A percentile compares a stretch with the other conserved stretches of the same genome.
Conservation (phyloP, 1,139 yeast genomes). For the Sugiyamaella neomexicana region DNA sequence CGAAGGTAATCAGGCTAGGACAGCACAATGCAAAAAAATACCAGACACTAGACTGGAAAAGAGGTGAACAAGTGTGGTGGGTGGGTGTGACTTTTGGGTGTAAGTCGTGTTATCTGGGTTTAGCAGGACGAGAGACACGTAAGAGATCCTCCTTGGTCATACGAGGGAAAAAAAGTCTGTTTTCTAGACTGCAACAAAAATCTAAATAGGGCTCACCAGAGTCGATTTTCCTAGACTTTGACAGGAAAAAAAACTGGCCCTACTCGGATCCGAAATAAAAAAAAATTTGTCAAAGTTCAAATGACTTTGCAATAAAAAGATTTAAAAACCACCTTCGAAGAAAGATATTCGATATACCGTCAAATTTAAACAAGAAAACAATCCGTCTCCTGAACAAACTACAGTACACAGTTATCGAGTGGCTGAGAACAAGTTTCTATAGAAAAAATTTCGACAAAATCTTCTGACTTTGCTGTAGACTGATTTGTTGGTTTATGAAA, state of each 20-base stretch:
- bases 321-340: neutral
- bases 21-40: neutral
- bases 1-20: conserved; percentile 4
- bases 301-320: neutral
- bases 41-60: conserved; percentile 7
- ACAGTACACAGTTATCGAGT: neutral
- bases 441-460: too few relatives aligned
- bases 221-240: conserved; percentile 32
- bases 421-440: too few relatives aligned
- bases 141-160: conserved; percentile 44
- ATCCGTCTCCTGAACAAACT: neutral
- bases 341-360: neutral
- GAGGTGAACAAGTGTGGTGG: neutral
- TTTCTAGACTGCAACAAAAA: conserved; percentile 20
- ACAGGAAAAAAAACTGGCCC: conserved; percentile 34
- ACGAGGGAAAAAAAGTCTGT: conserved; percentile 31
- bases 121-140: conserved; percentile 44
- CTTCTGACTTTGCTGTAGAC: too few relatives aligned
- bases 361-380: neutral
- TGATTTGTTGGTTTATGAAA: too few relatives aligned
- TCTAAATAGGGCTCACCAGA: conserved; percentile 29
- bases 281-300: neutral
- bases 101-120: conserved; percentile 44
- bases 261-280: conserved; percentile 16
- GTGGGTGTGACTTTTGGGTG: conserved; percentile 40